phyloP scores from a whole-genome alignment of 805 yeast species.

The Ogataea paradorogensis region DNA sequence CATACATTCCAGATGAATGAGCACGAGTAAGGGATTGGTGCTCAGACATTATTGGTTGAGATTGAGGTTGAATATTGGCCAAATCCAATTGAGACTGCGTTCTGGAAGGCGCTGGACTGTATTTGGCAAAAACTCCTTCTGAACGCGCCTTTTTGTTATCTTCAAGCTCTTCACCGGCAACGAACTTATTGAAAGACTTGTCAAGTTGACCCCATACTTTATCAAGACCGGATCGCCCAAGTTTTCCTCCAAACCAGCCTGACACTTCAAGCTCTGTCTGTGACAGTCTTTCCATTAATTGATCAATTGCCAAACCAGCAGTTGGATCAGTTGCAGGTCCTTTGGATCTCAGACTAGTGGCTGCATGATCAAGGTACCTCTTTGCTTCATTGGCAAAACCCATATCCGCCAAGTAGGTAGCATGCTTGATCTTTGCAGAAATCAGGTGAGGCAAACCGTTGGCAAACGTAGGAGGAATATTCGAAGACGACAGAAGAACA shows the following conservation, averaged over 20 bases:
- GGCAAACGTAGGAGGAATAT: slow-evolving; percentile 34
- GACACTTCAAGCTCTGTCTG: slow-evolving; percentile 37
- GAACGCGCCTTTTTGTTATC: slow-evolving; percentile 34
- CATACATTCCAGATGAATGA: slow-evolving; percentile 7
- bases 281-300: slow-evolving; percentile 45
- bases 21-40: slow-evolving; percentile 11
- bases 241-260: slow-evolving; percentile 71
- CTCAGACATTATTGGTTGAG: slow-evolving; percentile 17
- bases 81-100: slow-evolving; percentile 42
- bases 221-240: slow-evolving; percentile 42
- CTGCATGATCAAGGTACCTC: slow-evolving; percentile 55
- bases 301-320: slow-evolving; percentile 34
- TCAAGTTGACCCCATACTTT: slow-evolving; percentile 87
- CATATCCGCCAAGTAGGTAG: slow-evolving; percentile 63
- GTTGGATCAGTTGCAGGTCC: slow-evolving; percentile 36
- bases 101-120: slow-evolving; percentile 67
- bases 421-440: slow-evolving; percentile 63
- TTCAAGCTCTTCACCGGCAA: slow-evolving; percentile 77
- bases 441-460: slow-evolving; percentile 48
- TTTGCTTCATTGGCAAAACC: slow-evolving; percentile 60
- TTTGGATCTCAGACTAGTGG: slow-evolving; percentile 37
- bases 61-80: slow-evolving; percentile 18
- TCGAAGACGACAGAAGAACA: slow-evolving; percentile 34
- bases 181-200: slow-evolving; percentile 72
- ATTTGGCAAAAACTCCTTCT: slow-evolving; percentile 65